Conservation (phyloP, 371 early-diverging fungal species). For the Massospora cicadina region DNA sequence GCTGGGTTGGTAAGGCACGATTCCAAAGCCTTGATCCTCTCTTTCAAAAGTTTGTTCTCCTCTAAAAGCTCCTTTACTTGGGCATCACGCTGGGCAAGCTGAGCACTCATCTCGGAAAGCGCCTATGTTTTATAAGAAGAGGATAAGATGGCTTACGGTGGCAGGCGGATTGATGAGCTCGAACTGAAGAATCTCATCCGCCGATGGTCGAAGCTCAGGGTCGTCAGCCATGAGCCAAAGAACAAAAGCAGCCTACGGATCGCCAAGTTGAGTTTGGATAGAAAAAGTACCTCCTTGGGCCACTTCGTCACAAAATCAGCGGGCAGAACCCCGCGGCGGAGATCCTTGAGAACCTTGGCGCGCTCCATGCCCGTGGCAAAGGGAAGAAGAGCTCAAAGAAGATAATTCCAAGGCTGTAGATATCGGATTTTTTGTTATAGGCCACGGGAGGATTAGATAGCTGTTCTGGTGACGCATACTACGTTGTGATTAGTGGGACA, state of each 20-base stretch:
- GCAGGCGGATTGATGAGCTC: slow-evolving; percentile 20
- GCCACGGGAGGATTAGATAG: slow-evolving; percentile 30
- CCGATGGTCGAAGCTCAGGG: slow-evolving; percentile 49
- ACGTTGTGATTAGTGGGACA: background rate
- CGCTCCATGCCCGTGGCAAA: slow-evolving; percentile 62
- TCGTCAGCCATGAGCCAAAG: slow-evolving; percentile 56
- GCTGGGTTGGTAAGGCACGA: background rate
- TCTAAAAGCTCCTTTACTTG: background rate
- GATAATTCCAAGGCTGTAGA: slow-evolving; percentile 54
- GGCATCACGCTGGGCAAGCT: background rate
- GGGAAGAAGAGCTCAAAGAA: slow-evolving; percentile 57
- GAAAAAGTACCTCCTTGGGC: slow-evolving; percentile 43
- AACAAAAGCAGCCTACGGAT: slow-evolving; percentile 39
- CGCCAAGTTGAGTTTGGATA: slow-evolving; percentile 1
- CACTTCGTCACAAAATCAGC: slow-evolving; percentile 46
- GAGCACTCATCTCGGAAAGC: background rate
- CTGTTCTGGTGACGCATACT: slow-evolving; percentile 91
- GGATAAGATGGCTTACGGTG: background rate
- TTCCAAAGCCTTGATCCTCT: background rate
- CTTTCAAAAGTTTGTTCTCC: background rate
- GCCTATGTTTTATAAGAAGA: background rate
- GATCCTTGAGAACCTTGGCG: slow-evolving; percentile 30
- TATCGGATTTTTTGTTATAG: slow-evolving; percentile 62
- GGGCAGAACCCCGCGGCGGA: slow-evolving; percentile 44
- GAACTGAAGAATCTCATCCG: slow-evolving; percentile 49